Conservation (phyloP, 75 land plant species). For the Isoetes taiwanensis region DNA sequence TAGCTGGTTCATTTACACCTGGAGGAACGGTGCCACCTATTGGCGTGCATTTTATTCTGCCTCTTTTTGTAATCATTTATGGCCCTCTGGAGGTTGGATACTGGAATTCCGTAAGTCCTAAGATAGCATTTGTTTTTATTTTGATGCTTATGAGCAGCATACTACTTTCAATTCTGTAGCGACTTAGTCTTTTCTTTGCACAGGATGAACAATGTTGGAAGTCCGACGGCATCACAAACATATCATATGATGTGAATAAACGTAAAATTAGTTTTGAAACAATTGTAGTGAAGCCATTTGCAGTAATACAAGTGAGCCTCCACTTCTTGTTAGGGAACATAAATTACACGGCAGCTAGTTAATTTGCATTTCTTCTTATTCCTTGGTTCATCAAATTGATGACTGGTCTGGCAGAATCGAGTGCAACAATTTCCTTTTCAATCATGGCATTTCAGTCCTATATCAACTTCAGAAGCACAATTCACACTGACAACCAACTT, state of each 20-base stretch:
- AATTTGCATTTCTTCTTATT: background rate
- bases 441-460: constrained; percentile 25
- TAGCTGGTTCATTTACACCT: constrained; percentile 17
- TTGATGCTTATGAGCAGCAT: background rate
- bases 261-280: constrained; percentile 20
- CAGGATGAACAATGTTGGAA: constrained; percentile 22
- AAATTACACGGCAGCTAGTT: background rate
- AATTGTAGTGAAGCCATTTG: constrained; percentile 21
- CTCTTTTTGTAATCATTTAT: constrained; percentile 15
- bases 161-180: background rate
- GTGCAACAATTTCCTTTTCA: constrained; percentile 19
- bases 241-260: constrained; percentile 13
- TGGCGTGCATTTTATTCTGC: constrained; percentile 11
- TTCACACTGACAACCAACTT: constrained; percentile 12
- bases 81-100: constrained; percentile 27
- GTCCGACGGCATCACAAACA: constrained; percentile 19
- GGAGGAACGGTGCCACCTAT: constrained; percentile 21
- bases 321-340: background rate
- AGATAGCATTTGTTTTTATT: background rate
- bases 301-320: constrained; percentile 20
- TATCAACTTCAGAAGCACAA: constrained; percentile 12
- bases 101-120: constrained; percentile 23
- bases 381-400: background rate
- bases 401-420: constrained; percentile 15
- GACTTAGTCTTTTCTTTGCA: too few relatives aligned